phyloP scores from a whole-genome alignment of 2,329 filamentous ascomycete species.

The Penicillium sp. region DNA sequence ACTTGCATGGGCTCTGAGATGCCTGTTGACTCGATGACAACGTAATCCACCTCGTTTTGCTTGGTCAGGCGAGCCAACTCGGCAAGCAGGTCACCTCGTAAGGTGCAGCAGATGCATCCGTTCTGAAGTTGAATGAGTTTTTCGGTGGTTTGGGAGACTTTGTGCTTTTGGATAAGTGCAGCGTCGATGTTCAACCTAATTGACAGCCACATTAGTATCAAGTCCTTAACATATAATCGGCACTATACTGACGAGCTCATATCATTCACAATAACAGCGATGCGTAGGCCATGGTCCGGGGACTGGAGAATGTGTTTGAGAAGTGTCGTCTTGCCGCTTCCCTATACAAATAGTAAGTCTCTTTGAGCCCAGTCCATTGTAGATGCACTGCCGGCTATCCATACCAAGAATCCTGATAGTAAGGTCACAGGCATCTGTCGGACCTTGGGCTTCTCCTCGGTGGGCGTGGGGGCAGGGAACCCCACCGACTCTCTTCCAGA shows the following conservation, averaged over 20 bases:
- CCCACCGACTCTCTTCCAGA: constrained; percentile 17
- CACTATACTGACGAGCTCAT: constrained; percentile 57
- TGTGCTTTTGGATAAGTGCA: constrained; percentile 59
- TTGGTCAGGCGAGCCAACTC: constrained; percentile 67
- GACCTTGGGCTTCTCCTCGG: constrained; percentile 26
- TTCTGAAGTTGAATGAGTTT: constrained; percentile 70
- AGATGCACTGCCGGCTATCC: neutral
- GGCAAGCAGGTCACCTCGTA: constrained; percentile 69
- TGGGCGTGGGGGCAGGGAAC: constrained; percentile 13
- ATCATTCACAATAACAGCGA: constrained; percentile 74
- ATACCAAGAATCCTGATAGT: constrained; percentile 61
- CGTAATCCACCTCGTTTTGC: constrained; percentile 67
- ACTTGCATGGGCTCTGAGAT: constrained; percentile 75
- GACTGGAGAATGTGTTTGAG: constrained; percentile 68
- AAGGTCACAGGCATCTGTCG: constrained; percentile 58
- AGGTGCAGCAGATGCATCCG: constrained; percentile 75
- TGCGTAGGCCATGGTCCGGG: constrained; percentile 64
- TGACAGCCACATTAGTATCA: neutral
- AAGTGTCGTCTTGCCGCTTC: constrained; percentile 71
- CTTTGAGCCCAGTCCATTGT: neutral
- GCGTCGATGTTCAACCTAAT: constrained; percentile 66
- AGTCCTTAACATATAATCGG: fast-evolving
- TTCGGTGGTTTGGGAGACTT: constrained; percentile 60
- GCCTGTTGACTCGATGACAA: constrained; percentile 70
- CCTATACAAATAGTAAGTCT: constrained; percentile 41